A percentile compares a stretch with the other conserved stretches of the same genome.
Conservation (phyloP, 768 basidiomycete genomes). For the Solioccasus polychromus region DNA sequence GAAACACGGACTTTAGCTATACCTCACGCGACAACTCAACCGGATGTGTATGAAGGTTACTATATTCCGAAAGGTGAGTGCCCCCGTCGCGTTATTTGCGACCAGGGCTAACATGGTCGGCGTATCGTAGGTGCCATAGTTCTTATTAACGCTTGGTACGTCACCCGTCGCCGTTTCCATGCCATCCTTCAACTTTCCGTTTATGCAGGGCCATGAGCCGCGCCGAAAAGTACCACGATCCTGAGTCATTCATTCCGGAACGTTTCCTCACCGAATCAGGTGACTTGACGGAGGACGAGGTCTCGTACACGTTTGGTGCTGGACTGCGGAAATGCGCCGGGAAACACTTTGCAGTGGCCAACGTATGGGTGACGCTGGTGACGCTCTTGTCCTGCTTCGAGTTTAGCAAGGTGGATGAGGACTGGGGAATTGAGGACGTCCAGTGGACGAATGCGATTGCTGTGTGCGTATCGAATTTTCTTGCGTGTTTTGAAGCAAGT, state of each 20-base stretch:
- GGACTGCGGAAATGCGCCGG: constrained; percentile 3
- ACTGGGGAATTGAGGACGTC: constrained; percentile 1
- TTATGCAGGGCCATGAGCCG: constrained; percentile 2
- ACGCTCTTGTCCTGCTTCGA: constrained; percentile 8
- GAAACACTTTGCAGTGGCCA: constrained; percentile 1
- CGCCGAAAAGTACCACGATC: constrained; percentile 3
- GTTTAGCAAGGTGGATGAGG: constrained; percentile 1
- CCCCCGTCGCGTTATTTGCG: too few species aligned
- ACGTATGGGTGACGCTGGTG: constrained; percentile 2
- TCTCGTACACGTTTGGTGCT: not conserved
- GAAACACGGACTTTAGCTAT: not conserved
- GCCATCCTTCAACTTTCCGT: not conserved
- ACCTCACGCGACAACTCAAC: constrained; percentile 12
- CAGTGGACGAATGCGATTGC: constrained; percentile 2
- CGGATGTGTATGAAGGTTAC: constrained; percentile 20
- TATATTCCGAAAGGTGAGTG: constrained; percentile 19
- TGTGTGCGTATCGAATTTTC: not conserved
- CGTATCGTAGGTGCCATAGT: not conserved
- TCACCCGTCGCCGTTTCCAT: not conserved
- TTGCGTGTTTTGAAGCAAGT: not conserved
- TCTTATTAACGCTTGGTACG: constrained; percentile 3
- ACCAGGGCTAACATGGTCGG: not conserved
- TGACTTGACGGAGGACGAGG: not conserved
- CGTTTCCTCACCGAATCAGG: constrained; percentile 1
- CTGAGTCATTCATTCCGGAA: constrained; percentile 1